Percentiles rank a stretch among this genome's conserved stretches.
These are phyloP conservation scores for Aureobasidium pullulans DNA, from an alignment of 2,329 filamentous ascomycete species.

Conservation along the genomic window DNA sequence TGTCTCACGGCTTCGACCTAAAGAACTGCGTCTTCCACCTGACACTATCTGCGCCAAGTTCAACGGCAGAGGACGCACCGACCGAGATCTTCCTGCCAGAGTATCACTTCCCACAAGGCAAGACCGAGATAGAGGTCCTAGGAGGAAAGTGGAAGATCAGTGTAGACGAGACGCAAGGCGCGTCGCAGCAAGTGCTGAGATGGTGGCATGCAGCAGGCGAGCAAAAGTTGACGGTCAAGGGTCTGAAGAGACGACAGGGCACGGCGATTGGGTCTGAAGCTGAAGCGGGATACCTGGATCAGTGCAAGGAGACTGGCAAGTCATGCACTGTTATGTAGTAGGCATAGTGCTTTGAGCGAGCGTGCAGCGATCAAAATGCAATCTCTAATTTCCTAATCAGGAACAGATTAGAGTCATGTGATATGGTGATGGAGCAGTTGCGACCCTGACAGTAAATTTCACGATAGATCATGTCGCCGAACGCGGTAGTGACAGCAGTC, in stretches of 20 bases:
- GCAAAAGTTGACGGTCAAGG: constrained; percentile 70
- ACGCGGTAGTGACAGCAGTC: neutral
- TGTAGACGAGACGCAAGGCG: constrained; percentile 56
- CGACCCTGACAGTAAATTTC: neutral
- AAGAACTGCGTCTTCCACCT: constrained; percentile 70
- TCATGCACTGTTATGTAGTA: constrained; percentile 1
- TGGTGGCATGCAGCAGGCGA: constrained; percentile 93
- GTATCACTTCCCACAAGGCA: constrained; percentile 78
- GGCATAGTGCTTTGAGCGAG: neutral
- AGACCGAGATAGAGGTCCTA: constrained; percentile 65
- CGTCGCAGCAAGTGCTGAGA: constrained; percentile 62
- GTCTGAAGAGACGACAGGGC: constrained; percentile 55
- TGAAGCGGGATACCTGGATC: constrained; percentile 71
- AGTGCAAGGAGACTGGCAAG: constrained; percentile 30
- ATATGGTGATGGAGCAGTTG: neutral
- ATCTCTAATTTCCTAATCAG: neutral
- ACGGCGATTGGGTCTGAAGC: constrained; percentile 38
- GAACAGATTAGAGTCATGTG: constrained; percentile 5
- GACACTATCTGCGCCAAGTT: constrained; percentile 53
- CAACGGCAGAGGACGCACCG: constrained; percentile 57
- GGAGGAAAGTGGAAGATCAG: constrained; percentile 87
- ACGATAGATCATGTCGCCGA: neutral
- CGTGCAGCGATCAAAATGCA: neutral
- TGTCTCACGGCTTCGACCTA: constrained; percentile 73
- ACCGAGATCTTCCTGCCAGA: constrained; percentile 83